A percentile compares a stretch with the other conserved stretches of the same genome.
Evolutionary conservation across 2,329 filamentous ascomycete species (phyloP).

Genomic region (Cladosporium austrohemisphaericum): DNA sequence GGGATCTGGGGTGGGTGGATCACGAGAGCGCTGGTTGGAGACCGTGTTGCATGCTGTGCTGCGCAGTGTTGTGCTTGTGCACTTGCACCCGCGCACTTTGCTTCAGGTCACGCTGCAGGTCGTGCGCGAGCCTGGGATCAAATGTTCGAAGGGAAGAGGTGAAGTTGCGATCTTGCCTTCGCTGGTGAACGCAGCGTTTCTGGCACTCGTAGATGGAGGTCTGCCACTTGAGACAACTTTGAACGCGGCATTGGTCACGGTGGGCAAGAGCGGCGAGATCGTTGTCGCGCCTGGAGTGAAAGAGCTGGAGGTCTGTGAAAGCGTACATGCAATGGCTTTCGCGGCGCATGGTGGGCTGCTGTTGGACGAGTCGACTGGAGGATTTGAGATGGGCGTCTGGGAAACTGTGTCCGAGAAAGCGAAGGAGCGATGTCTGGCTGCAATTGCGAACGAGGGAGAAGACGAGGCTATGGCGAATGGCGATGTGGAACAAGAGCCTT

Average conservation of each 20-base stretch:
- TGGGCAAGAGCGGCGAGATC: slow-evolving; percentile 37
- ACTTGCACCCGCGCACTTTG: slow-evolving; percentile 70
- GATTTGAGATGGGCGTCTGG: slow-evolving; percentile 74
- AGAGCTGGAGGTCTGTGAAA: slow-evolving; percentile 60
- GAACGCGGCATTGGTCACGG: slow-evolving; percentile 61
- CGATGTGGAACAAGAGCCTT: slow-evolving; percentile 30
- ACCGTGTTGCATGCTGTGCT: slow-evolving; percentile 68
- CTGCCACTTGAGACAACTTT: slow-evolving; percentile 74
- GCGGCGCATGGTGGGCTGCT: slow-evolving; percentile 70
- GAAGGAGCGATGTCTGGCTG: slow-evolving; percentile 57
- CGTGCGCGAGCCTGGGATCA: slow-evolving; percentile 42
- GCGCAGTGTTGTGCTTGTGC: slow-evolving; percentile 68
- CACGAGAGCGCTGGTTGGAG: slow-evolving; percentile 69
- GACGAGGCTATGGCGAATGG: slow-evolving; percentile 40
- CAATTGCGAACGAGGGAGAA: slow-evolving; percentile 37
- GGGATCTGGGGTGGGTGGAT: slow-evolving; percentile 69
- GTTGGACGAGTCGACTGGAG: slow-evolving; percentile 75
- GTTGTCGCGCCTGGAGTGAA: slow-evolving; percentile 55
- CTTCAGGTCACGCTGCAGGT: slow-evolving; percentile 82
- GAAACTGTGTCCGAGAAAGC: slow-evolving; percentile 64
- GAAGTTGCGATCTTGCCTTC: slow-evolving; percentile 77
- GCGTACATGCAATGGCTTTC: slow-evolving; percentile 80
- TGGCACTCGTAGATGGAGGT: slow-evolving; percentile 76
- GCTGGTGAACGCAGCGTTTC: slow-evolving; percentile 72
- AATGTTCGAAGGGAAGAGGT: slow-evolving; percentile 53